Evolutionary conservation across 75 land plant genomes (phyloP).

Genomic region (Sequoiadendron giganteum): DNA sequence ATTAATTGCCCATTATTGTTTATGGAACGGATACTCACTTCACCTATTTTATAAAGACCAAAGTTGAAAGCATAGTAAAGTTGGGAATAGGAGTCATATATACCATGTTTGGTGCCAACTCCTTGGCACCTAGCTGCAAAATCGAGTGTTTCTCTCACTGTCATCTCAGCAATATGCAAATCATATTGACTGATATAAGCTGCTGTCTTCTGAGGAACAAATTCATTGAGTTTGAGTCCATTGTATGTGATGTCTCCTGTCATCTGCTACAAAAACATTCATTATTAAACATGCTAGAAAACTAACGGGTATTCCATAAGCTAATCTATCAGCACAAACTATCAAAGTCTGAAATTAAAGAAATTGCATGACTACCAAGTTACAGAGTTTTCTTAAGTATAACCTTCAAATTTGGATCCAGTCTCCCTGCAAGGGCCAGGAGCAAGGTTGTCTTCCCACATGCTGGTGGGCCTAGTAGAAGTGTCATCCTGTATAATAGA

Average conservation of each 20-base stretch:
- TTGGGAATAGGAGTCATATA: background rate
- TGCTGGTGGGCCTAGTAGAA: slow-evolving; percentile 24
- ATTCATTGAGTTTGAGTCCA: slow-evolving; percentile 45
- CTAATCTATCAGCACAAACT: background rate
- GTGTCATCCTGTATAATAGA: slow-evolving; percentile 17
- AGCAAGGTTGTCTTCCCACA: slow-evolving; percentile 27
- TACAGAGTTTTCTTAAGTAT: background rate
- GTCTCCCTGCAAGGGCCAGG: slow-evolving; percentile 19
- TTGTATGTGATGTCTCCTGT: slow-evolving; percentile 56
- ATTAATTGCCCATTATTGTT: background rate
- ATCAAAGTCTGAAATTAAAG: background rate
- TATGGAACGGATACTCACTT: background rate
- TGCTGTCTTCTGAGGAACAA: slow-evolving; percentile 56
- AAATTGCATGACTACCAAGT: background rate
- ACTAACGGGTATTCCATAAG: background rate
- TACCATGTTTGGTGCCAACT: slow-evolving; percentile 46
- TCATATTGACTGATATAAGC: slow-evolving; percentile 63
- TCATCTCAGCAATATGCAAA: slow-evolving; percentile 49
- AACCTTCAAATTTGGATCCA: slow-evolving; percentile 20
- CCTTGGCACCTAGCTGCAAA: slow-evolving; percentile 57
- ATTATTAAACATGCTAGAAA: background rate
- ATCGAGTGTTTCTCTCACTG: slow-evolving; percentile 60
- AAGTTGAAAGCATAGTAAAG: background rate
- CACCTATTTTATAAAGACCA: background rate
- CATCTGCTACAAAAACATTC: slow-evolving; percentile 18